These are phyloP conservation scores for Aspergillus olivimuriae DNA, from an alignment of 495 filamentous ascomycete species.

Conservation along the genomic window DNA sequence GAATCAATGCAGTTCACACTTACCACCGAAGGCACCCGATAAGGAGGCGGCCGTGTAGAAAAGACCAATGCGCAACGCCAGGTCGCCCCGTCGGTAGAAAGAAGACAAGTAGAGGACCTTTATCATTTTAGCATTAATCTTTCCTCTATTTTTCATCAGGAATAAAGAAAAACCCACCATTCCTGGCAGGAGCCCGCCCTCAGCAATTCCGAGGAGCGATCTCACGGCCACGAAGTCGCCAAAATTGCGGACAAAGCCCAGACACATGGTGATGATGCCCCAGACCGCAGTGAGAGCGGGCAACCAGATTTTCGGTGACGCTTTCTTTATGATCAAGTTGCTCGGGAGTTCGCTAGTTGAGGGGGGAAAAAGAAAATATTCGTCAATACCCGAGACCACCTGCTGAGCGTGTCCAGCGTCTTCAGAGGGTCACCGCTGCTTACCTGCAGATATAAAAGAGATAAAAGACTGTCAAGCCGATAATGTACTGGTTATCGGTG, in stretches of 20 bases:
- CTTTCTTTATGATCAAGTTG: slow-evolving; percentile 38
- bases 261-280: slow-evolving; percentile 51
- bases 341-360: slow-evolving; percentile 33
- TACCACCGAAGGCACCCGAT: slow-evolving; percentile 65
- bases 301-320: slow-evolving; percentile 57
- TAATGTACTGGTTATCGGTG: slow-evolving; percentile 60
- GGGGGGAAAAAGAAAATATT: background rate
- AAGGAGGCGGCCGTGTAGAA: slow-evolving; percentile 70
- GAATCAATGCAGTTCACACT: background rate
- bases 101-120: slow-evolving; percentile 63
- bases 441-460: slow-evolving; percentile 56
- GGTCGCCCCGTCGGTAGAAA: slow-evolving; percentile 64
- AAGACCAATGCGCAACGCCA: slow-evolving; percentile 63
- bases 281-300: slow-evolving; percentile 57
- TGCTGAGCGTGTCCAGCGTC: background rate
- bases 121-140: background rate
- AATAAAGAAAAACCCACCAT: slow-evolving; percentile 38
- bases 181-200: slow-evolving; percentile 62
- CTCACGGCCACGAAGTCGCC: slow-evolving; percentile 51
- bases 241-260: slow-evolving; percentile 43
- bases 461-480: slow-evolving; percentile 51
- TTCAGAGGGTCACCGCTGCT: background rate
- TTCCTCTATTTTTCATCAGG: background rate
- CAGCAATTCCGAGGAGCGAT: slow-evolving; percentile 54
- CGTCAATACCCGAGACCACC: background rate